Conservation (phyloP, 2,329 filamentous ascomycete species). For the Hymenoscyphus fructigenus region DNA sequence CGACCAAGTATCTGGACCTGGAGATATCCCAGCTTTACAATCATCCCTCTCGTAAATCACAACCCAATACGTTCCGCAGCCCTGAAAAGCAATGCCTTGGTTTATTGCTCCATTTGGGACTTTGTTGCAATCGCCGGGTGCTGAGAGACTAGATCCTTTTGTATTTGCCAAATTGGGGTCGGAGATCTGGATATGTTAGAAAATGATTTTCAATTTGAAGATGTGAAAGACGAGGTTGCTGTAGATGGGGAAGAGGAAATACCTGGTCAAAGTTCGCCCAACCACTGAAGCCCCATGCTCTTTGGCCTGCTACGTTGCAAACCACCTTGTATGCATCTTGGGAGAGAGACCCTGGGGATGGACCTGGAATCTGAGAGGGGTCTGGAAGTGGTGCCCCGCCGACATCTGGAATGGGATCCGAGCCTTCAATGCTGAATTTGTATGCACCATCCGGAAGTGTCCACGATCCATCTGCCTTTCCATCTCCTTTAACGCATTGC, state of each 20-base stretch:
- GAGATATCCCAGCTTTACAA: neutral
- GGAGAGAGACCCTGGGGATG: neutral
- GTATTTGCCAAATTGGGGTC: neutral
- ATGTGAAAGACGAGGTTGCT: too few relatives aligned
- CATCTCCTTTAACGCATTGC: neutral
- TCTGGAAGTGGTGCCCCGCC: neutral
- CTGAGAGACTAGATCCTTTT: neutral
- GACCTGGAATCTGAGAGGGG: too few relatives aligned
- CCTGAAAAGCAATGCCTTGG: neutral
- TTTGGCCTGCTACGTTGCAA: neutral
- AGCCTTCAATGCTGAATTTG: neutral
- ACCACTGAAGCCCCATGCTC: neutral
- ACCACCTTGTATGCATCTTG: neutral
- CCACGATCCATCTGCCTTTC: neutral
- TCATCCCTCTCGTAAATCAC: neutral
- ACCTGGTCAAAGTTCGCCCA: neutral
- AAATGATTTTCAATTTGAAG: too few relatives aligned
- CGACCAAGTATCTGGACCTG: neutral
- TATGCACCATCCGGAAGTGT: neutral
- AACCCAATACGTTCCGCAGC: neutral
- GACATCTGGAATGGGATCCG: neutral
- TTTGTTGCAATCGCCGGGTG: neutral
- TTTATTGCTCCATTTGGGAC: neutral
- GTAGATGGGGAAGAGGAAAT: neutral
- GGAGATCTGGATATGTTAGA: neutral